Percentiles rank a stretch among this genome's conserved stretches.
Conservation (phyloP, 2,329 filamentous ascomycete genomes). For the Venturia asperata region DNA sequence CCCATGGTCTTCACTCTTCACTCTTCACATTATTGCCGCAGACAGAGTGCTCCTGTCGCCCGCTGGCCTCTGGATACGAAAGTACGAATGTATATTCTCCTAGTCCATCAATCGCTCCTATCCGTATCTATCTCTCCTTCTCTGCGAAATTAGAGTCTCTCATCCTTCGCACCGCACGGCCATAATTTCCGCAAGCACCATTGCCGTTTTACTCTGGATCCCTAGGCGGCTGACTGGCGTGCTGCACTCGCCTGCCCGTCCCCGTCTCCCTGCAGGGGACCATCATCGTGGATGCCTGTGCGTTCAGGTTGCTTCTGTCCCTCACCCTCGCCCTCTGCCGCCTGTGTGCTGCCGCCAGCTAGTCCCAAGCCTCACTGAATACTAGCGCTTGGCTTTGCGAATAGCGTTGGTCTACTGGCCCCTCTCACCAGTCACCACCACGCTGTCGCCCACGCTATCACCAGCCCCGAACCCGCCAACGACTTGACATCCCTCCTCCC, state of each 20-base stretch:
- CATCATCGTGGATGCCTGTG: not conserved
- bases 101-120: not conserved
- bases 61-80: not conserved
- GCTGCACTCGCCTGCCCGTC: not conserved
- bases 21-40: no score
- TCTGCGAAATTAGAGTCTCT: not conserved
- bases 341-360: not conserved
- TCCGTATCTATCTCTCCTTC: not conserved
- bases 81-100: not conserved
- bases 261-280: slow-evolving; percentile 7
- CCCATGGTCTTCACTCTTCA: not conserved
- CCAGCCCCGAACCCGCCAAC: not conserved
- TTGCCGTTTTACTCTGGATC: not conserved
- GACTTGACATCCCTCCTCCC: not conserved
- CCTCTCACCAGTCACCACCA: slow-evolving; percentile 4
- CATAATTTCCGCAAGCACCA: slow-evolving; percentile 5
- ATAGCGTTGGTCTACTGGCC: not conserved
- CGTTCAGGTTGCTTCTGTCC: not conserved
- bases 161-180: not conserved
- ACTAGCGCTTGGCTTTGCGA: not conserved
- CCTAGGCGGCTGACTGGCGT: not conserved
- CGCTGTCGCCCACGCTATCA: not conserved
- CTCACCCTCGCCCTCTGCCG: not conserved
- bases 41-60: not conserved
- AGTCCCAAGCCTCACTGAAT: not conserved